Base-by-base conservation (phyloP, 2,329 filamentous ascomycete genomes). In the Fragosphaeria purpurea region DNA sequence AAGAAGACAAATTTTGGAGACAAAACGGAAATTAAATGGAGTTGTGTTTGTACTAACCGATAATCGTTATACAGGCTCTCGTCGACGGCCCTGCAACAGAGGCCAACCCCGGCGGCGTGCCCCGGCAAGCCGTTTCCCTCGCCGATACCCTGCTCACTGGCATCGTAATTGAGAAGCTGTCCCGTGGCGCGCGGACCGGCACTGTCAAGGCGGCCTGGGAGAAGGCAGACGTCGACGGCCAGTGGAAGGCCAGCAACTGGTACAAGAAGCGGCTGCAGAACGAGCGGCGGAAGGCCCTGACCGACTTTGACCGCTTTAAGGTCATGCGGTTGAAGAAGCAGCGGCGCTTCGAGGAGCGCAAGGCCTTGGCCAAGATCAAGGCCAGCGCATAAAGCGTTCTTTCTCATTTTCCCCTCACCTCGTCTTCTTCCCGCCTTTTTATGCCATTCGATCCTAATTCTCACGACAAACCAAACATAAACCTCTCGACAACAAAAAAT, bases 301-400 rank as follows among this genome's bases (percentile, higher is more conserved):
- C 85, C 75, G 93, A 98, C 82, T 98, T 98, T 70, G 93, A 98
- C 80, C 86, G 93, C 73, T 98, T 97, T 88, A 96, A 98, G 87
- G 93, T 97, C 66, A 80, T 97, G 83, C 85, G 91, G 75, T 80
- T 97, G 76, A 94, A 91, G 86, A 98, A 98, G 85, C 90, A 96
- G 85, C 88, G 90, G 72, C 87, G 90, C 71, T 97, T 94, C 77
- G 90, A 96, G 81, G 85, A 95, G 75, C 86, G 86, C 77, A 97
- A 96, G 86, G 85, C 88, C 67, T 80, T 94, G 70, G 88, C 89
- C 70, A 95, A 95, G 83, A 77, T 95, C 75, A 86, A 86, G 79
- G 84, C 86, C 65, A 76, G 84, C 65, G 84, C 86, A 71, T 88
- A 86, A 75, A 69, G 41, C 35, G 7, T 37, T 50, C 44, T 22